These are phyloP conservation scores for Iris pallida DNA, from an alignment of 116 monocot species.

Conservation along the genomic window DNA sequence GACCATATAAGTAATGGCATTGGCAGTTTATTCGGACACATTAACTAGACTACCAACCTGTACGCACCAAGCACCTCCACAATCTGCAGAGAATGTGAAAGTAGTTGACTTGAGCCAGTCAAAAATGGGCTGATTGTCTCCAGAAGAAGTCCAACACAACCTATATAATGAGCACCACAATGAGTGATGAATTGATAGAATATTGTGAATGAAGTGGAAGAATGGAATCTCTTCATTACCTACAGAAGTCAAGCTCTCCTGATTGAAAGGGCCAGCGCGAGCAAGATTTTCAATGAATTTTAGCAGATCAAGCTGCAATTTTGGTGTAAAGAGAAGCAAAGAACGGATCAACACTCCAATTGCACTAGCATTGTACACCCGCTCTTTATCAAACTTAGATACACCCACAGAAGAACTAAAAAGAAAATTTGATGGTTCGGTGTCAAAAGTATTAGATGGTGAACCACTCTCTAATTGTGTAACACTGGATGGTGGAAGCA, in stretches of 20 bases:
- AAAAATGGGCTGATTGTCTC: constrained; percentile 86
- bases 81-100: constrained; percentile 72
- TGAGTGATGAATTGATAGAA: neutral
- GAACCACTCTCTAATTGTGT: constrained; percentile 34
- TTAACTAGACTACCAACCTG: constrained; percentile 40
- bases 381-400: constrained; percentile 47
- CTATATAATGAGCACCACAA: constrained; percentile 33
- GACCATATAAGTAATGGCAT: neutral
- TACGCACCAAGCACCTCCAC: constrained; percentile 94
- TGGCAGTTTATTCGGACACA: neutral
- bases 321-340: constrained; percentile 85
- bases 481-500: constrained; percentile 66
- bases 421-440: constrained; percentile 44
- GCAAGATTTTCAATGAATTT: constrained; percentile 85
- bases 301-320: constrained; percentile 84
- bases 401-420: constrained; percentile 32
- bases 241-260: constrained; percentile 87
- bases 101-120: constrained; percentile 66
- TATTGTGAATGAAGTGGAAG: constrained; percentile 4
- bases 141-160: constrained; percentile 87
- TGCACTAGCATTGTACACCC: constrained; percentile 87
- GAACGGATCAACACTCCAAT: constrained; percentile 77
- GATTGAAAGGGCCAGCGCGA: constrained; percentile 78
- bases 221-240: constrained; percentile 38
- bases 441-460: constrained; percentile 39